These are phyloP conservation scores for Neckera pumila DNA, from an alignment of 225 moss, liverwort and hornwort species.

Conservation along the genomic window DNA sequence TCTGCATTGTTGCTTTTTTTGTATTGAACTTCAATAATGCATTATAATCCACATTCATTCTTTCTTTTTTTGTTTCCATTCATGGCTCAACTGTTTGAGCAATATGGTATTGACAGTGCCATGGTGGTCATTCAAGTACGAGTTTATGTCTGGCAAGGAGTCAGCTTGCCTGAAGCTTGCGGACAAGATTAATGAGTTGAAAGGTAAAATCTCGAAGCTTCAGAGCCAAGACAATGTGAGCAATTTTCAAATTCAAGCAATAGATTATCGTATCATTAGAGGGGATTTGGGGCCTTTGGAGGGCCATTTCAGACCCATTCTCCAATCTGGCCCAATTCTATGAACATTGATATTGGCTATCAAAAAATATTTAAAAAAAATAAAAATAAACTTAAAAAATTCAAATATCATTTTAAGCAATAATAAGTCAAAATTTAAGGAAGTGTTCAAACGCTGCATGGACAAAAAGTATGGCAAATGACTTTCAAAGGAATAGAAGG, in stretches of 20 bases:
- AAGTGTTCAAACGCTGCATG: neutral
- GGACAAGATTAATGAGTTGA: slow-evolving; percentile 37
- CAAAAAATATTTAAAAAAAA: too few relatives aligned
- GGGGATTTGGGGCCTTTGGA: too few relatives aligned
- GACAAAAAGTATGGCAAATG: neutral
- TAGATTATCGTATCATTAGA: rapidly evolving
- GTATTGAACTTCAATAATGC: too few relatives aligned
- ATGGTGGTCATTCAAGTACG: slow-evolving; percentile 28
- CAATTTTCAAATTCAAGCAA: too few relatives aligned
- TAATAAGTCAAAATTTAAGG: too few relatives aligned
- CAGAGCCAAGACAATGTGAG: slow-evolving; percentile 20
- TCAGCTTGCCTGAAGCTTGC: slow-evolving; percentile 43
- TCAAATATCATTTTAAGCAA: too few relatives aligned
- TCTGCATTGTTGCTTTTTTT: neutral
- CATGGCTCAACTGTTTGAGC: neutral
- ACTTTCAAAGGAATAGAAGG: neutral
- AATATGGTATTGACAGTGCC: neutral
- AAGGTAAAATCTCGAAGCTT: slow-evolving; percentile 11
- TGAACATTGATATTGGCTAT: too few relatives aligned
- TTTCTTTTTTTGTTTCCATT: neutral
- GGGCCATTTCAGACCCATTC: too few relatives aligned
- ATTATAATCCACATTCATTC: neutral
- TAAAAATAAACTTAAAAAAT: too few relatives aligned
- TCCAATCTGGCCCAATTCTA: too few relatives aligned
- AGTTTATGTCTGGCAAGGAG: slow-evolving; percentile 75